Base-by-base conservation (phyloP, 2,329 filamentous ascomycete genomes). In the Mariannaea elegans region DNA sequence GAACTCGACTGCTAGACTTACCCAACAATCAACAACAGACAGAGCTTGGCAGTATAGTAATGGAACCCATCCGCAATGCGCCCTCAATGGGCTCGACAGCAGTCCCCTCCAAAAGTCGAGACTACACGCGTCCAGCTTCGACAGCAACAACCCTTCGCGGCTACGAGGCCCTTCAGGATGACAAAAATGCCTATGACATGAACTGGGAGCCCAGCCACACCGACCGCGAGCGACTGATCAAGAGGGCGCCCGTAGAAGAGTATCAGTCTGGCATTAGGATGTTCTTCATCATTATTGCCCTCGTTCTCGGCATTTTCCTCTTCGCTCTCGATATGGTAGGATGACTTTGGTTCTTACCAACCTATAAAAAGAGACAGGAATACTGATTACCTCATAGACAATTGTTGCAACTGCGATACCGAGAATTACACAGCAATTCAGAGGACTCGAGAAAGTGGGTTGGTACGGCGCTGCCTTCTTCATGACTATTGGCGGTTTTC, bases 381-480 rank as follows among this genome's bases (percentile, higher is more conserved):
- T n/a, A 13, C 8, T 9, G 34, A 38, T 38, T 6, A 13, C 34
- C 19, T 19, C 50, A 19, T 24, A 82, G 79, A 84, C 82, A 9
- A 85, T 85, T 55, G 79, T 85, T 13, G 81, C 82, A 3, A 85
- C 82, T 0, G 83, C 82, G 13, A 84, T 86, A 31, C 84, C 84
- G 4, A 81, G 81, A 61, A 85, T 86, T 67, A 85, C 84, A 1
- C 78, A 78, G 63, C 78, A 82, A 34, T 82, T 84, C 72, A 75
- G 81, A 51, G 76, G 80, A 38, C 77, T 85, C n/a, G 76, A 78
- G 29, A 81, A 85, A 60, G 79, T 85, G 12, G 81, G 82, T 18
- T 88, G 86, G 86, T 88, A 88, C 64, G 84, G 83, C 3, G 78
- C 82, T 14, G 82, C 82, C 34, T 86, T 81, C 65, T 83, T 84